phyloP scores from a whole-genome alignment of 179 eudicot genomes.

The Silene vulgaris region DNA sequence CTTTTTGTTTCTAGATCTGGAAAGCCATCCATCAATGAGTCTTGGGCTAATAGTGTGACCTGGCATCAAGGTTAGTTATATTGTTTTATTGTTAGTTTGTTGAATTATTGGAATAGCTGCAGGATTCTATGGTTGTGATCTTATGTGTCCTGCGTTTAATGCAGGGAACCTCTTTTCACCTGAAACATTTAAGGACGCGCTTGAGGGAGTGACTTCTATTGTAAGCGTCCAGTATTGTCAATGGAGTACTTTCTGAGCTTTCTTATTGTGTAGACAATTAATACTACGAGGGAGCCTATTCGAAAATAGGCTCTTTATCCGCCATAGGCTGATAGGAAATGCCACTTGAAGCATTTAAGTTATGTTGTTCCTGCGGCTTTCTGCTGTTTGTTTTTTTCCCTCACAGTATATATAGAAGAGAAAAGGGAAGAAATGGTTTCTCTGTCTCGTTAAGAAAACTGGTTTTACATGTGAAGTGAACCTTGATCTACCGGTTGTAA shows the following conservation, averaged over 20 bases:
- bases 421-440: neutral
- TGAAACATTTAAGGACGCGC: constrained; percentile 63
- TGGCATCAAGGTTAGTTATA: constrained; percentile 66
- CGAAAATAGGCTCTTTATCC: neutral
- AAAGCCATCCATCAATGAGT: constrained; percentile 52
- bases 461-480: constrained; percentile 5
- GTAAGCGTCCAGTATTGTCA: constrained; percentile 35
- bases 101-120: neutral
- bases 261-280: neutral
- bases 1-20: constrained; percentile 52
- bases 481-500: neutral
- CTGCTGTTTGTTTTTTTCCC: neutral
- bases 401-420: neutral
- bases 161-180: constrained; percentile 67
- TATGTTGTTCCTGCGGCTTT: neutral
- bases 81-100: neutral
- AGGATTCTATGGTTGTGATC: neutral
- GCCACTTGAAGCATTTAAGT: neutral
- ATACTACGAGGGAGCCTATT: neutral
- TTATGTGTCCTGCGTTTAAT: constrained; percentile 21
- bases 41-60: constrained; percentile 56
- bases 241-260: neutral
- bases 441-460: neutral
- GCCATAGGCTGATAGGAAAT: neutral
- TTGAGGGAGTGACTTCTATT: constrained; percentile 71